Conservation (phyloP, 345 rosid species). For the Luvunga scandens region DNA sequence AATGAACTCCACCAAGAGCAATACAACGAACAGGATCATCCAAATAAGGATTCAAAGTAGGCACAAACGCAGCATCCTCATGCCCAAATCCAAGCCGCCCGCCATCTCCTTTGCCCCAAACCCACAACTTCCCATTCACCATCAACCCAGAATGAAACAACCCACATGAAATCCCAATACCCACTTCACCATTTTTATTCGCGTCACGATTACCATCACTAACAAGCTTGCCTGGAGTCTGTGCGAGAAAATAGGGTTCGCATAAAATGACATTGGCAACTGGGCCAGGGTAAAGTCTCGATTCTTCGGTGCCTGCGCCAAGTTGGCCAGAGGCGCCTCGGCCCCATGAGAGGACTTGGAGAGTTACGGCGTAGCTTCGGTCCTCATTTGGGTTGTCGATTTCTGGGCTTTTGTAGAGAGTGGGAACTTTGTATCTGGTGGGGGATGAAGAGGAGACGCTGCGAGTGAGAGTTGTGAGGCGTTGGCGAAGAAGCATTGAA, state of each 20-base stretch:
- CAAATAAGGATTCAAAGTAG: slow-evolving; percentile 61
- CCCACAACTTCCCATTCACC: slow-evolving; percentile 63
- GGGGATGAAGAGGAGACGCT: slow-evolving; percentile 20
- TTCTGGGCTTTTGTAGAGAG: slow-evolving; percentile 44
- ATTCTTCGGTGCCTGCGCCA: slow-evolving; percentile 85
- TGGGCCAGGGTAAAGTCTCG: slow-evolving; percentile 65
- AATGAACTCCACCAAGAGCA: slow-evolving; percentile 89
- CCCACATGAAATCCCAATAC: slow-evolving; percentile 75
- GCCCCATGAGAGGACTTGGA: slow-evolving; percentile 89
- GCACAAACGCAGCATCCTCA: slow-evolving; percentile 68
- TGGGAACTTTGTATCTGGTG: slow-evolving; percentile 39
- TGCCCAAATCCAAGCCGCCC: slow-evolving; percentile 88
- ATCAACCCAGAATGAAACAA: slow-evolving; percentile 77
- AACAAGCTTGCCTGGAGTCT: slow-evolving; percentile 51
- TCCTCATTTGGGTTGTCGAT: slow-evolving; percentile 21
- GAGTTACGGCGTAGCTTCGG: slow-evolving; percentile 23
- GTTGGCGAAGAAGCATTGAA: slow-evolving; percentile 20
- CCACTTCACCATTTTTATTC: slow-evolving; percentile 10
- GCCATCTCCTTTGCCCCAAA: slow-evolving; percentile 98
- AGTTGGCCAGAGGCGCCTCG: slow-evolving; percentile 93
- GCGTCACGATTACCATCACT: not conserved
- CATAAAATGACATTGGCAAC: slow-evolving; percentile 55
- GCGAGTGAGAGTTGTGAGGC: slow-evolving; percentile 15
- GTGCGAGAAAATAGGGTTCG: slow-evolving; percentile 47
- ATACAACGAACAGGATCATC: slow-evolving; percentile 45